Evolutionary conservation across 179 eudicot genomes (phyloP), one percentile per base, ranked within the genome.

Genomic region (Beta corolliflora): DNA sequence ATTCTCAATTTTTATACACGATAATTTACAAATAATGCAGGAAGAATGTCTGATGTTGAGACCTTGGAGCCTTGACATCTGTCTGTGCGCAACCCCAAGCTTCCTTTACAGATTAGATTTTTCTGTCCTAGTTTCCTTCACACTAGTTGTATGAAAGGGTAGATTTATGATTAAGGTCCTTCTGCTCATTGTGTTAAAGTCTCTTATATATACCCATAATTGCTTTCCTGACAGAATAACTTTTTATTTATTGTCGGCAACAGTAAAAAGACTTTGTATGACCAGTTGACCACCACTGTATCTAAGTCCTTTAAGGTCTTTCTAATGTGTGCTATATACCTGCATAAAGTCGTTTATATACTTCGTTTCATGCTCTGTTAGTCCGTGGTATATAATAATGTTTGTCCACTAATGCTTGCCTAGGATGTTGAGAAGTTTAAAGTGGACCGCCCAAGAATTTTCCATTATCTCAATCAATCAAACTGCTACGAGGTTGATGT

Each of bases 401-500:
- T 48, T 29, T 63, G n/a, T 56, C 15, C 55, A 54, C 25, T 52
- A 52, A 48, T n/a, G 53, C 10, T 78, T 75, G 46, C 44, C 50
- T 63, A 94, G 97, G 97, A 87, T 76, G 82, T 88, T 80, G 86
- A 92, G 78, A 92, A 81, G 78, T 91, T 88, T 84, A 95, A 92
- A 87, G 68, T 95, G 86, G 95, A 90, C 78, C 82, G 92, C 80
- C 94, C 98, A 73, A 90, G 93, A 84, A 80, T 21, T 58, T 95
- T 91, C 69, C 97, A 87, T 85, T 95, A 95, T 89, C 89, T 95
- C 68, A 95, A 95, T 85, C 98, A 95, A 86, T 88, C 97, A 79
- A 89, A 90, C 80, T 95, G 96, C 84, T 87, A 80, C 77, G 85
- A 89, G 85, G 83, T 95, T 71, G 90, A 87, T 84, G 98, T 86